Evolutionary conservation across 2,329 filamentous ascomycete genomes (phyloP), one percentile per base, ranked within the genome.

Genomic region (Fulvia fulva): DNA sequence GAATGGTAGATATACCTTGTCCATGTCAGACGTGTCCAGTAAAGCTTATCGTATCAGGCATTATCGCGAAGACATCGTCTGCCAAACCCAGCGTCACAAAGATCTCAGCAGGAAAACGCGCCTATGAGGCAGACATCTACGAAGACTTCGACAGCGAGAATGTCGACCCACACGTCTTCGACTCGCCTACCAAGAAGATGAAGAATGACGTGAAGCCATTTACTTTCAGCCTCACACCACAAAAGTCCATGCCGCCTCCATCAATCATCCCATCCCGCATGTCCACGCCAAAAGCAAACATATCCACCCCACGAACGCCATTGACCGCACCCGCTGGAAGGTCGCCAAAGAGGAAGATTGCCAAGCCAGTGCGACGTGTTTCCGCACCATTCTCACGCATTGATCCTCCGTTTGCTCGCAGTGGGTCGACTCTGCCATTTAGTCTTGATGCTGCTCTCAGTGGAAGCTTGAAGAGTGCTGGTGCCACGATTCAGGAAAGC

Each of bases 371-470:
- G 70, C 85, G 88, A 59, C 87, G 88, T 51, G 84, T 84, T 59
- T 81, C 81, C n/a, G 80, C 83, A 5, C 79, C 81, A 14, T 85
- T 87, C 73, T 78, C 82, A 46, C 88, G 90, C 49, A 79, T 92
- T 55, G 88, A 93, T 65, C 87, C 88, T 0, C 87, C 89, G 1
- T 75, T 82, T 14, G 86, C 87, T 52, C 76, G 77, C 60, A 55
- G 78, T 70, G 55, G 70, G 76, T 57, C 79, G 6, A 77, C 59
- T 43, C 72, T 87, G 3, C 89, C 90, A 0, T 95, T 96, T 75
- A 92, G 88, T 54, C 86, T 96, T 59, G 89, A 94, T 70, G 88
- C 90, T 23, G 92, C 91, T 3, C 83, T 95, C 63, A 89, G 84
- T 71, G 88, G 89, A 51, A 91, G 88, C 26, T 84, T 92, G 51